phyloP scores from a whole-genome alignment of 2,329 filamentous ascomycete species.

The Fusarium chlamydosporum region DNA sequence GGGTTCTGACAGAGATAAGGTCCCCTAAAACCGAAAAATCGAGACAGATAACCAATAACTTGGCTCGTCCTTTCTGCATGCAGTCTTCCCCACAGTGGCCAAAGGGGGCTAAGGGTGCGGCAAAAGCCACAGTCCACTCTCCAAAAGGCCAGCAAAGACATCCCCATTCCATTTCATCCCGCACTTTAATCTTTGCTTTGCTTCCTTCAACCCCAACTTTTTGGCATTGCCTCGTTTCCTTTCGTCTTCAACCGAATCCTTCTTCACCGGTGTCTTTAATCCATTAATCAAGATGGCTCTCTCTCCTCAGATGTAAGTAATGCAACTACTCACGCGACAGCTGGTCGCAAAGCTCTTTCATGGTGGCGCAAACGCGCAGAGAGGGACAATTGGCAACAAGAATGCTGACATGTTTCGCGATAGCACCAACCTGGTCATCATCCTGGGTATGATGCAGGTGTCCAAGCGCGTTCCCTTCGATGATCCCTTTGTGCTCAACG shows the following conservation, averaged over 20 bases:
- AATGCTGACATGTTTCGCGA: conserved; percentile 46
- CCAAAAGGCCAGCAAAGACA: conserved; percentile 52
- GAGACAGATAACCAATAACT: conserved; percentile 23
- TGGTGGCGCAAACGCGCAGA: conserved; percentile 34
- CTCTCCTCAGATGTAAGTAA: conserved; percentile 73
- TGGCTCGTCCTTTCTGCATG: conserved; percentile 14
- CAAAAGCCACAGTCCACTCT: conserved; percentile 40
- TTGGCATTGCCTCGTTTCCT: conserved; percentile 25
- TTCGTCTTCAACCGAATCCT: conserved; percentile 13
- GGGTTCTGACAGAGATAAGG: conserved; percentile 19
- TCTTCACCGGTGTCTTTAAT: conserved; percentile 4
- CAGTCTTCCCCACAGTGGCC: conserved; percentile 45
- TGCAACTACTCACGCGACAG: conserved; percentile 8
- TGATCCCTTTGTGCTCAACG: conserved; percentile 74
- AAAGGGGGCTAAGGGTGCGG: conserved; percentile 43
- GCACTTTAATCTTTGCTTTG: conserved; percentile 36
- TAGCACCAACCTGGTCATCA: conserved; percentile 94
- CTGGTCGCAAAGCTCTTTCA: conserved; percentile 26
- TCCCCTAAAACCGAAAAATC: conserved; percentile 28
- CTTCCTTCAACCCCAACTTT: conserved; percentile 21
- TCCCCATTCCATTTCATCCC: conserved; percentile 38
- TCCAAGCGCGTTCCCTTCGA: conserved; percentile 97
- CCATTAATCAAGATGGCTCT: conserved; percentile 68
- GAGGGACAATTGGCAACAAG: conserved; percentile 47
- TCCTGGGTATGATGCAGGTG: conserved; percentile 98